Percentiles rank a stretch among this genome's conserved stretches.
Conservation (phyloP, 306 rosid species). For the Trifolium subterraneum region DNA sequence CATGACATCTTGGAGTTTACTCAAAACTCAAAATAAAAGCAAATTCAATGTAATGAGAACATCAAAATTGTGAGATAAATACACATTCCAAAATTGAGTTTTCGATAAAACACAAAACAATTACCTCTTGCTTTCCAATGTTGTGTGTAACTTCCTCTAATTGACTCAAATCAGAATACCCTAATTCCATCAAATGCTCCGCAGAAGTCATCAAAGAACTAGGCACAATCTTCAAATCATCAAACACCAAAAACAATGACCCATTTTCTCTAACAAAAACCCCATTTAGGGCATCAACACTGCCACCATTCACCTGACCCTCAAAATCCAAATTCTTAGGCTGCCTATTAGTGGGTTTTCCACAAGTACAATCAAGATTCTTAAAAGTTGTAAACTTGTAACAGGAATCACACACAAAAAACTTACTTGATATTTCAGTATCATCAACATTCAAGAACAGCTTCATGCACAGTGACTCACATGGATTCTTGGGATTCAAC, state of each 20-base stretch:
- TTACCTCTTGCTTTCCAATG: conserved; percentile 39
- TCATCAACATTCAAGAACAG: conserved; percentile 21
- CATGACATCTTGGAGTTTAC: neutral
- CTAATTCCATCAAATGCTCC: conserved; percentile 8
- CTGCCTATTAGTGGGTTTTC: neutral
- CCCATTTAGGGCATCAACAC: neutral
- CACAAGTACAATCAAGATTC: conserved; percentile 8
- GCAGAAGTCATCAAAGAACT: conserved; percentile 19
- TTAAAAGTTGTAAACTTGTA: conserved; percentile 4
- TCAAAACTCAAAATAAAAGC: neutral
- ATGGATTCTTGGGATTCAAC: conserved; percentile 32
- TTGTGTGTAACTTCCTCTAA: conserved; percentile 13
- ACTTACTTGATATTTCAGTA: neutral
- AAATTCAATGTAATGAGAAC: neutral
- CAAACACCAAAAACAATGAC: conserved; percentile 32
- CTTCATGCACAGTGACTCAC: conserved; percentile 20
- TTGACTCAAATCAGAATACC: conserved; percentile 22
- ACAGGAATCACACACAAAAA: conserved; percentile 23
- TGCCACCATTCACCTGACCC: neutral
- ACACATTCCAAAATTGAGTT: neutral
- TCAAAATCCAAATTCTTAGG: conserved; percentile 30
- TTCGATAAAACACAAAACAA: neutral
- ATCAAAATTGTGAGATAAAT: neutral
- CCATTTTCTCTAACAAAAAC: conserved; percentile 38
- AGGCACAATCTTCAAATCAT: conserved; percentile 41